Evolutionary conservation across 257 asterid species (phyloP).

Genomic region (Anisodus acutangulus): DNA sequence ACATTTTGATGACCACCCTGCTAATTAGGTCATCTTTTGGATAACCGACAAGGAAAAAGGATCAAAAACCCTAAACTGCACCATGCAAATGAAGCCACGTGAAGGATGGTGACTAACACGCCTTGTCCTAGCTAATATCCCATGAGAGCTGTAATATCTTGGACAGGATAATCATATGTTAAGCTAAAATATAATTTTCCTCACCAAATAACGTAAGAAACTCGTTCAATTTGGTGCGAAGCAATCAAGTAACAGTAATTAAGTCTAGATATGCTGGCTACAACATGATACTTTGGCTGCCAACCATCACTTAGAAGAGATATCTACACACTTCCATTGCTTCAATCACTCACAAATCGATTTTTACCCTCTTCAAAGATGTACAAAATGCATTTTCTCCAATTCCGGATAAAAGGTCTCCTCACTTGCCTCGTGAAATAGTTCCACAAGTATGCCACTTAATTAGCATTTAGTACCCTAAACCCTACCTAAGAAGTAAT

Average conservation of each 20-base stretch:
- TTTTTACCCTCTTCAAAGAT: too few relatives aligned
- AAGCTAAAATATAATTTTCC: background rate
- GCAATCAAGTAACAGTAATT: constrained; percentile 7
- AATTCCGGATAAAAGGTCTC: too few relatives aligned
- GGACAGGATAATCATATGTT: background rate
- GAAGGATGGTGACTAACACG: background rate
- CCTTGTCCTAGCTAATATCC: background rate
- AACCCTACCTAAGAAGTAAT: too few relatives aligned
- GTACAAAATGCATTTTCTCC: too few relatives aligned
- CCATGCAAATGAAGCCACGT: constrained; percentile 8
- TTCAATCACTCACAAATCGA: background rate
- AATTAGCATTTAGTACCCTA: too few relatives aligned
- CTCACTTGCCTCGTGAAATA: too few relatives aligned
- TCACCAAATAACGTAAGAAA: background rate
- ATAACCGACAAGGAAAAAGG: background rate
- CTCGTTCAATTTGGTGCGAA: background rate
- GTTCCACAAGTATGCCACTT: too few relatives aligned
- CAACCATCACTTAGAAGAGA: background rate
- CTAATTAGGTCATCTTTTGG: background rate
- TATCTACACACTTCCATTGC: background rate
- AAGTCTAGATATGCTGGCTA: background rate
- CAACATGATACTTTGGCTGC: background rate
- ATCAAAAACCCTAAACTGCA: background rate
- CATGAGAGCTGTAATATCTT: background rate
- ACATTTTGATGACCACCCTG: background rate